Evolutionary conservation across 2,329 filamentous ascomycete species (phyloP).

Genomic region (Penicillium palitans): DNA sequence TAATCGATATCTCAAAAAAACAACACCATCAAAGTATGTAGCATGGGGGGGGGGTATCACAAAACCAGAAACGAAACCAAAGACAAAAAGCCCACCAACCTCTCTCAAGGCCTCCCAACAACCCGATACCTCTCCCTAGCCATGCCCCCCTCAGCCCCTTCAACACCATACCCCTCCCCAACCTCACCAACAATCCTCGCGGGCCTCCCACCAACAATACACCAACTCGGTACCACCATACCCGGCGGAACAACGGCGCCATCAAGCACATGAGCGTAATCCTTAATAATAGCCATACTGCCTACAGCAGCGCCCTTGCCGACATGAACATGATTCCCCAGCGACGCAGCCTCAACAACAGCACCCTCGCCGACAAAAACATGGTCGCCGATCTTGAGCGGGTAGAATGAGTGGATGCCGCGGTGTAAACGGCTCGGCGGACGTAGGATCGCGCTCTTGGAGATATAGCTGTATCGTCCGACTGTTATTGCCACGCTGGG

Average conservation of each 20-base stretch:
- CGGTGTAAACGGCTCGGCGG: constrained; percentile 82
- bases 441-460: constrained; percentile 72
- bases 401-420: constrained; percentile 66
- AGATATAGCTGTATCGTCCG: constrained; percentile 87
- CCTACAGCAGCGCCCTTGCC: constrained; percentile 75
- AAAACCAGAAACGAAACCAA: constrained; percentile 8
- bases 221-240: constrained; percentile 92
- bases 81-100: not conserved
- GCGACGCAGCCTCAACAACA: constrained; percentile 77
- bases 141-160: constrained; percentile 48
- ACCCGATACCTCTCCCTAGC: constrained; percentile 44
- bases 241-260: constrained; percentile 79
- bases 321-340: constrained; percentile 85
- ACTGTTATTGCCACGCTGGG: constrained; percentile 68
- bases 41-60: constrained; percentile 23
- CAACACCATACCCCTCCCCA: constrained; percentile 49
- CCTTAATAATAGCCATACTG: constrained; percentile 88
- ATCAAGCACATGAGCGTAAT: constrained; percentile 85
- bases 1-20: not conserved
- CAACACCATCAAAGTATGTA: constrained; percentile 4
- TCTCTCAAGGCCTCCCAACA: constrained; percentile 34
- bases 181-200: constrained; percentile 80
- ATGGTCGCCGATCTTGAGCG: constrained; percentile 90
- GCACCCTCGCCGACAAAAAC: constrained; percentile 79
- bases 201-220: constrained; percentile 81